These are phyloP conservation scores for Calophaca sinica DNA, from an alignment of 306 rosid genomes.

Conservation along the genomic window DNA sequence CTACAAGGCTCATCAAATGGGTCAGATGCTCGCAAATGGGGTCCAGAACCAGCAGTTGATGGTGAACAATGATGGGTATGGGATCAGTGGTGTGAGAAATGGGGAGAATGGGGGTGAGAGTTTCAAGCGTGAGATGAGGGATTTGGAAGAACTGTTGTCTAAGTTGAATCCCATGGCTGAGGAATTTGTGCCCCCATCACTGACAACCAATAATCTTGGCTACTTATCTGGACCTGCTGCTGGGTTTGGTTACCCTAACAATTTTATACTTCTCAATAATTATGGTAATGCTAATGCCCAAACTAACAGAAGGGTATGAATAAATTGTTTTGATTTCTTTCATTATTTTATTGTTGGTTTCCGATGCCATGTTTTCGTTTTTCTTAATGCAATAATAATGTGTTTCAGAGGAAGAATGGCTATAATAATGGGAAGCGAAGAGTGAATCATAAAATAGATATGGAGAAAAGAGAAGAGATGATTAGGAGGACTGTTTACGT, in stretches of 20 bases:
- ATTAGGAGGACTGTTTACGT: slow-evolving; percentile 94
- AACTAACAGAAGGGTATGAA: slow-evolving; percentile 68
- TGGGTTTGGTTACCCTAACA: slow-evolving; percentile 71
- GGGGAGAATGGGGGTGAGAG: slow-evolving; percentile 62
- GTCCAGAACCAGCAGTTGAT: slow-evolving; percentile 59
- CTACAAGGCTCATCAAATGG: slow-evolving; percentile 58
- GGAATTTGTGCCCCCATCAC: slow-evolving; percentile 93
- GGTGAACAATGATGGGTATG: slow-evolving; percentile 63
- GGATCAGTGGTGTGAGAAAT: slow-evolving; percentile 55
- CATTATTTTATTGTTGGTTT: slow-evolving; percentile 12
- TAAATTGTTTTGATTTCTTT: neutral
- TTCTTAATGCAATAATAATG: slow-evolving; percentile 22
- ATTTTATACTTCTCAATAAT: slow-evolving; percentile 50
- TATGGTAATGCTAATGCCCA: slow-evolving; percentile 61
- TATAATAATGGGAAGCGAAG: slow-evolving; percentile 79
- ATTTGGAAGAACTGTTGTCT: slow-evolving; percentile 90
- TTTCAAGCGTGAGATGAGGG: slow-evolving; percentile 83
- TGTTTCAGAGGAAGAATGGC: slow-evolving; percentile 82
- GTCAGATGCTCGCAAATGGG: slow-evolving; percentile 65
- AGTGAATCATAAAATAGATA: slow-evolving; percentile 66
- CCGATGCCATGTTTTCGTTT: neutral
- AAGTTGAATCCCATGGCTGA: slow-evolving; percentile 98
- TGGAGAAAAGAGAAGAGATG: slow-evolving; percentile 90
- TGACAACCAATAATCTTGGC: slow-evolving; percentile 58
- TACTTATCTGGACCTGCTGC: slow-evolving; percentile 56